Percentiles rank a stretch among this genome's conserved stretches.
These are phyloP conservation scores for Kurtzmaniella quercitrusa DNA, from an alignment of 1,139 yeast species.

Conservation along the genomic window DNA sequence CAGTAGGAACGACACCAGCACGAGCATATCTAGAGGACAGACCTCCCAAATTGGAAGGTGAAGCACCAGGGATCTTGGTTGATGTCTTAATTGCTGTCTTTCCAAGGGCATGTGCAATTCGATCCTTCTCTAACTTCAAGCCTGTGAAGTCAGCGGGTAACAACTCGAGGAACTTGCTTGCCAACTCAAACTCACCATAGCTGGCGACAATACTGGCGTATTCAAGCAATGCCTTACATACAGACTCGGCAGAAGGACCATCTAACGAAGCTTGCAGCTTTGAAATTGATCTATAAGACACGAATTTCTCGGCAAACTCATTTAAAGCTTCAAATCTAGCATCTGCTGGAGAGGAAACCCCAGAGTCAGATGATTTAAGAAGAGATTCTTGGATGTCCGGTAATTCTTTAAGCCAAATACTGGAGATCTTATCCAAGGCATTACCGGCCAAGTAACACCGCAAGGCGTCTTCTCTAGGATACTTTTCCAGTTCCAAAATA, in stretches of 20 bases:
- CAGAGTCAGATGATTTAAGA: constrained; percentile 29
- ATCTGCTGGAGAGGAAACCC: constrained; percentile 62
- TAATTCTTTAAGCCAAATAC: constrained; percentile 81
- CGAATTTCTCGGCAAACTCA: constrained; percentile 77
- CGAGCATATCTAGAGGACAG: constrained; percentile 9
- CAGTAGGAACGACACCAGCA: constrained; percentile 13
- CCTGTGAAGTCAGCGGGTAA: constrained; percentile 58
- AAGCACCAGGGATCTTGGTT: constrained; percentile 1
- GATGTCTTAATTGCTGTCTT: constrained; percentile 8
- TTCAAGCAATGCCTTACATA: constrained; percentile 63
- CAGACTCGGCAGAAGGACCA: constrained; percentile 47
- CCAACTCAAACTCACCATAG: constrained; percentile 80
- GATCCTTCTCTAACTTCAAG: constrained; percentile 58
- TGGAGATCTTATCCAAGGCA: constrained; percentile 72
- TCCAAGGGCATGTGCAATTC: constrained; percentile 62
- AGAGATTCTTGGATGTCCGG: constrained; percentile 52
- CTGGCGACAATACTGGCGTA: constrained; percentile 79
- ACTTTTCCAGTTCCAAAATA: constrained; percentile 30
- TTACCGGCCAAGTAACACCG: constrained; percentile 78
- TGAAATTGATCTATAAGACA: constrained; percentile 63
- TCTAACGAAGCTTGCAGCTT: constrained; percentile 35
- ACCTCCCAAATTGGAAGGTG: constrained; percentile 6
- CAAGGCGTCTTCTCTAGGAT: constrained; percentile 67
- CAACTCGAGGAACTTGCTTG: constrained; percentile 62
- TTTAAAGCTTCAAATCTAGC: constrained; percentile 83